Evolutionary conservation across 805 yeast genomes (phyloP).

Genomic region (Yarrowia sp.): DNA sequence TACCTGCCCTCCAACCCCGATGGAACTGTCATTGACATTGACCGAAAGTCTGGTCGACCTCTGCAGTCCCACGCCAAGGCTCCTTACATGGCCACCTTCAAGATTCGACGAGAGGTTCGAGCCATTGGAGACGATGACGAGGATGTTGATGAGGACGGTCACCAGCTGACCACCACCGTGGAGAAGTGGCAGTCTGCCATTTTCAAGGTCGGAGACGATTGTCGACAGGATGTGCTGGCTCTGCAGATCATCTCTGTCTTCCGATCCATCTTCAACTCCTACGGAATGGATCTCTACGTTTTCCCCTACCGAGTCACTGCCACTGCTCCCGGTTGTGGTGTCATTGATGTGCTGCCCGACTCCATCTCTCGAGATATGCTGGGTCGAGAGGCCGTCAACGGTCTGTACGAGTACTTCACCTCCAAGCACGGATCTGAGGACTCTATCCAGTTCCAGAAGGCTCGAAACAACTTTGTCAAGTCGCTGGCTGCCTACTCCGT

Average conservation of each 20-base stretch:
- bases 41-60: slow-evolving; percentile 90
- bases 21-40: slow-evolving; percentile 90
- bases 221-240: slow-evolving; percentile 96
- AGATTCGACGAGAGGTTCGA: slow-evolving; percentile 66
- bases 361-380: slow-evolving; percentile 96
- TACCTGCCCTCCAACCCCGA: slow-evolving; percentile 97
- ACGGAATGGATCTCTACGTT: slow-evolving; percentile 88
- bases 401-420: slow-evolving; percentile 87
- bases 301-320: slow-evolving; percentile 97
- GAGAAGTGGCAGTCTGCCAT: slow-evolving; percentile 94
- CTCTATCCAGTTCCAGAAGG: slow-evolving; percentile 86
- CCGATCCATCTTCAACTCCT: slow-evolving; percentile 84
- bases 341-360: slow-evolving; percentile 95
- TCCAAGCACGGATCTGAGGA: slow-evolving; percentile 95
- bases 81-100: slow-evolving; percentile 96
- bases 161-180: slow-evolving; percentile 48
- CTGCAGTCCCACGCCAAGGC: slow-evolving; percentile 98
- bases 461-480: slow-evolving; percentile 90
- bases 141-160: slow-evolving; percentile 43
- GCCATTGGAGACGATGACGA: slow-evolving; percentile 49
- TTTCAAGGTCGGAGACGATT: slow-evolving; percentile 98
- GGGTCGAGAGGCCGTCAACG: slow-evolving; percentile 98
- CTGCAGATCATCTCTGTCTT: slow-evolving; percentile 90
- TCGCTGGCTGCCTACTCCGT: slow-evolving; percentile 93
- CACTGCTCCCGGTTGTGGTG: slow-evolving; percentile 99